A percentile compares a stretch with the other conserved stretches of the same genome.
Evolutionary conservation across 805 yeast genomes (phyloP).

Genomic region (Wickerhamiella azymoides): DNA sequence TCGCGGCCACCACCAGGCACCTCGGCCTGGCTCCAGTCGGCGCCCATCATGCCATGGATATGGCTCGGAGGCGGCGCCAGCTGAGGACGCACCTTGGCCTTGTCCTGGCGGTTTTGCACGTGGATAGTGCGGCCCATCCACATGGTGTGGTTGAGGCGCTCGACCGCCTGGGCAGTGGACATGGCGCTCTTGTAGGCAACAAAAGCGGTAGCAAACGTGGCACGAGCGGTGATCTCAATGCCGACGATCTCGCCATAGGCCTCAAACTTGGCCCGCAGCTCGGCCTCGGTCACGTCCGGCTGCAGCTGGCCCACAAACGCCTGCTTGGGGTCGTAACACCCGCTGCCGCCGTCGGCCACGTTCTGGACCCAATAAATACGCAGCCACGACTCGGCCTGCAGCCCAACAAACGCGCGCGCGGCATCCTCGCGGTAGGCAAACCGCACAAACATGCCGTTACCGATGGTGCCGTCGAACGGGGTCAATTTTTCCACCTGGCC

Average conservation of each 20-base stretch:
- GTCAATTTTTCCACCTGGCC: slow-evolving; percentile 68
- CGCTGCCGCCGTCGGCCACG: neutral
- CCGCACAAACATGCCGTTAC: slow-evolving; percentile 55
- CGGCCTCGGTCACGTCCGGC: slow-evolving; percentile 39
- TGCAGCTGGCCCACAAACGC: slow-evolving; percentile 70
- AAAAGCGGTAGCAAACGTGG: slow-evolving; percentile 46
- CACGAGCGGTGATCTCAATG: slow-evolving; percentile 37
- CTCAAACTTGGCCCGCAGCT: slow-evolving; percentile 44
- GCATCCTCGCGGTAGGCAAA: slow-evolving; percentile 80
- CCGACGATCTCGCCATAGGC: slow-evolving; percentile 53
- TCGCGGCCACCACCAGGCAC: no score
- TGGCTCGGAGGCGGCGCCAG: slow-evolving; percentile 8
- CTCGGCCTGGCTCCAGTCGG: no score
- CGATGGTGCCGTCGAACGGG: slow-evolving; percentile 16
- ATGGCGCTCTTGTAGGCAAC: slow-evolving; percentile 48
- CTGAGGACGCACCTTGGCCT: slow-evolving; percentile 1
- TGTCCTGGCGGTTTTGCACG: slow-evolving; percentile 64
- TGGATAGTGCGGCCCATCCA: slow-evolving; percentile 64
- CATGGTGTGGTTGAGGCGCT: slow-evolving; percentile 53
- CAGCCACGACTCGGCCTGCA: neutral
- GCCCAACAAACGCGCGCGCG: slow-evolving; percentile 56
- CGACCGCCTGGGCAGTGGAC: slow-evolving; percentile 79
- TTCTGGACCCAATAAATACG: slow-evolving; percentile 11
- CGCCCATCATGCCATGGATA: slow-evolving; percentile 26
- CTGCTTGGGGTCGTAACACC: slow-evolving; percentile 42